These are phyloP conservation scores for Phoma sp. DNA, from an alignment of 2,329 filamentous ascomycete genomes.

Conservation along the genomic window DNA sequence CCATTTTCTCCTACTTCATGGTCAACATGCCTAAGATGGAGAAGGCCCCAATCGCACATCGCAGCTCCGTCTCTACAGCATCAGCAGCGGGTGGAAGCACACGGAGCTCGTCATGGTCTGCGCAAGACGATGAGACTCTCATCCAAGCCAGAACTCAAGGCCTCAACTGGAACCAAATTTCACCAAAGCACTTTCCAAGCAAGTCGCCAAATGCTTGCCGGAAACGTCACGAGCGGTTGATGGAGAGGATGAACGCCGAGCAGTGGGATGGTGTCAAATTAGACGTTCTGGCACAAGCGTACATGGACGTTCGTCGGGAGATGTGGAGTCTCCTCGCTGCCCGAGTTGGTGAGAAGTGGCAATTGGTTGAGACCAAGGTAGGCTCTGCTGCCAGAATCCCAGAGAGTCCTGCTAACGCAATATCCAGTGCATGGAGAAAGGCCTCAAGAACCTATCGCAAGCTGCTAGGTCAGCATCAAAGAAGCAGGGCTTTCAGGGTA, in stretches of 20 bases:
- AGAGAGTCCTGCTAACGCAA: slow-evolving; percentile 17
- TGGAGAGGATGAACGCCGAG: slow-evolving; percentile 74
- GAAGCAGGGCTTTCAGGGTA: slow-evolving; percentile 59
- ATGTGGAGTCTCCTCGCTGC: slow-evolving; percentile 80
- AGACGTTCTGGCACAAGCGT: slow-evolving; percentile 76
- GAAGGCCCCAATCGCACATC: slow-evolving; percentile 39
- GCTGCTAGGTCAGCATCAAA: slow-evolving; percentile 70
- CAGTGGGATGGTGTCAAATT: slow-evolving; percentile 81
- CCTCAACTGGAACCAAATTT: slow-evolving; percentile 84
- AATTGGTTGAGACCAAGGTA: slow-evolving; percentile 82
- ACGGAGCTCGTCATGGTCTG: slow-evolving; percentile 66
- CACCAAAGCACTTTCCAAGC: slow-evolving; percentile 74
- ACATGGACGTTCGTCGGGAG: slow-evolving; percentile 78
- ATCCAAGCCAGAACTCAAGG: slow-evolving; percentile 74
- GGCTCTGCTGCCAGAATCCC: not conserved
- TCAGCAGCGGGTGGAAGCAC: slow-evolving; percentile 39
- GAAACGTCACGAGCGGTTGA: slow-evolving; percentile 84
- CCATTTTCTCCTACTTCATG: slow-evolving; percentile 27
- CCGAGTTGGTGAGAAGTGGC: slow-evolving; percentile 62
- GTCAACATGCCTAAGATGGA: slow-evolving; percentile 56
- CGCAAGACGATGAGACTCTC: slow-evolving; percentile 75
- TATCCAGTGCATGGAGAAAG: slow-evolving; percentile 78
- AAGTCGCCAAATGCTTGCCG: slow-evolving; percentile 85
- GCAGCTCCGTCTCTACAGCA: slow-evolving; percentile 41
- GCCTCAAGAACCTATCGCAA: slow-evolving; percentile 79